Conservation (phyloP, 208 protist species). For the Crithidia mellificae region DNA sequence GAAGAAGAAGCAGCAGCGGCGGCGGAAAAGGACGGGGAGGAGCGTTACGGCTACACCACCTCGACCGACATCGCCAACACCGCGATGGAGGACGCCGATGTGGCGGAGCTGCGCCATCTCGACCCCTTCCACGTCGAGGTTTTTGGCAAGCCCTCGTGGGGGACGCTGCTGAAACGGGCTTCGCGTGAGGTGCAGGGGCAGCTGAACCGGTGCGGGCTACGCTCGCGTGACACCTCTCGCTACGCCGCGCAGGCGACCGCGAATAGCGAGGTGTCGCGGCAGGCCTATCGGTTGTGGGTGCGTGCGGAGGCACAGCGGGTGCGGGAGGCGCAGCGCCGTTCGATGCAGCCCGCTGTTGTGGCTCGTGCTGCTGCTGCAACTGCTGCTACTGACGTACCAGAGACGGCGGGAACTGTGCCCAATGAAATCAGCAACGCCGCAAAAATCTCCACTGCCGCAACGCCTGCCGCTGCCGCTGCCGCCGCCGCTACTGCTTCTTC, state of each 20-base stretch:
- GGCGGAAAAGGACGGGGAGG: conserved; percentile 8
- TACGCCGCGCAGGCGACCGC: conserved; percentile 22
- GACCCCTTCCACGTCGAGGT: conserved; percentile 70
- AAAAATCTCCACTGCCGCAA: too few species aligned
- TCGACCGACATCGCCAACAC: conserved; percentile 69
- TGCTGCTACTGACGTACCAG: background rate
- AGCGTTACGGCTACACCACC: conserved; percentile 26
- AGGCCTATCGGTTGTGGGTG: conserved; percentile 27
- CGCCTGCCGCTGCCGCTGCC: background rate
- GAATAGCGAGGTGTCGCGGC: conserved; percentile 26
- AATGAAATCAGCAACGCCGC: too few species aligned
- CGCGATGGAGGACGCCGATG: conserved; percentile 55
- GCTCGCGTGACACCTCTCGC: conserved; percentile 18
- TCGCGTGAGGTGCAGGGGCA: conserved; percentile 46
- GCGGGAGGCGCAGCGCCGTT: conserved; percentile 24
- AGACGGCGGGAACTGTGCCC: too few species aligned
- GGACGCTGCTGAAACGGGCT: conserved; percentile 26
- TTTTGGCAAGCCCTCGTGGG: conserved; percentile 34
- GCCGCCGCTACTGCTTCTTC: background rate
- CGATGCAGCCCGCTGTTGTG: conserved; percentile 1
- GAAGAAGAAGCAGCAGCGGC: conserved; percentile 32
- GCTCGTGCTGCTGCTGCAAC: too few species aligned
- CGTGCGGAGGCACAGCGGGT: conserved; percentile 25
- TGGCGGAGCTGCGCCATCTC: conserved; percentile 58
- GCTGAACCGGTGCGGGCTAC: conserved; percentile 39